phyloP scores from a whole-genome alignment of 2,329 filamentous ascomycete species.

The Cadophora luteo-olivacea region DNA sequence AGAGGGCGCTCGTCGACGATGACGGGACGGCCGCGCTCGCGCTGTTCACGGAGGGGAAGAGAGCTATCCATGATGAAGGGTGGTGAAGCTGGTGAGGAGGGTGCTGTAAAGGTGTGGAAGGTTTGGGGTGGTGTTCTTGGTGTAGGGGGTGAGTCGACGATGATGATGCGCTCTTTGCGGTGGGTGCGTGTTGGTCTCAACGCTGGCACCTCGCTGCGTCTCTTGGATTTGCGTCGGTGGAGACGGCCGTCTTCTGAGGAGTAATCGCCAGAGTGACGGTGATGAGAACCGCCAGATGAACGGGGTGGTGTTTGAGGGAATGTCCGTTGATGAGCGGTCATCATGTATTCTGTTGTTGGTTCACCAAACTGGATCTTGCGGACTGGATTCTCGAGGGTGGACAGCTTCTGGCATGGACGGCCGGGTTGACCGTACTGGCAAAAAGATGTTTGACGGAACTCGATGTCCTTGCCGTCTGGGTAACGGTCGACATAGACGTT shows the following conservation, averaged over 20 bases:
- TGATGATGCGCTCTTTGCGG: slow-evolving; percentile 52
- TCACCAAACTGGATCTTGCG: slow-evolving; percentile 48
- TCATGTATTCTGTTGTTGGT: slow-evolving; percentile 44
- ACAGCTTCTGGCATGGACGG: slow-evolving; percentile 51
- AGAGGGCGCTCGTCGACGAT: slow-evolving; percentile 41
- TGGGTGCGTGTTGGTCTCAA: slow-evolving; percentile 38
- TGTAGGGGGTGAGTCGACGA: slow-evolving; percentile 54
- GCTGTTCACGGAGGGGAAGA: slow-evolving; percentile 14
- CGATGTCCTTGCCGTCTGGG: slow-evolving; percentile 51
- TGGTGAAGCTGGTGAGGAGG: slow-evolving; percentile 39
- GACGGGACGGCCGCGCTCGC: slow-evolving; percentile 36
- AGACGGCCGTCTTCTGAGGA: slow-evolving; percentile 45
- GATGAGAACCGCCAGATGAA: slow-evolving; percentile 32
- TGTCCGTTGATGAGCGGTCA: slow-evolving; percentile 45
- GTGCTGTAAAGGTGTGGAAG: slow-evolving; percentile 49
- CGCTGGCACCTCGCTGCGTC: slow-evolving; percentile 41
- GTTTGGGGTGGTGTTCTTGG: slow-evolving; percentile 55
- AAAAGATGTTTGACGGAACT: slow-evolving; percentile 49
- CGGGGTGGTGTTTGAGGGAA: slow-evolving; percentile 40
- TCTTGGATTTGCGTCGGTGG: slow-evolving; percentile 47
- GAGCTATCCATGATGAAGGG: slow-evolving; percentile 29
- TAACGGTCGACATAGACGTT: slow-evolving; percentile 55
- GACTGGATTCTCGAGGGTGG: slow-evolving; percentile 50
- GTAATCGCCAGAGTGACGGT: slow-evolving; percentile 44
- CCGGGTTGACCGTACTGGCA: slow-evolving; percentile 47